phyloP scores from a whole-genome alignment of 2,329 filamentous ascomycete species.

The Decorospora gaudefroyi region DNA sequence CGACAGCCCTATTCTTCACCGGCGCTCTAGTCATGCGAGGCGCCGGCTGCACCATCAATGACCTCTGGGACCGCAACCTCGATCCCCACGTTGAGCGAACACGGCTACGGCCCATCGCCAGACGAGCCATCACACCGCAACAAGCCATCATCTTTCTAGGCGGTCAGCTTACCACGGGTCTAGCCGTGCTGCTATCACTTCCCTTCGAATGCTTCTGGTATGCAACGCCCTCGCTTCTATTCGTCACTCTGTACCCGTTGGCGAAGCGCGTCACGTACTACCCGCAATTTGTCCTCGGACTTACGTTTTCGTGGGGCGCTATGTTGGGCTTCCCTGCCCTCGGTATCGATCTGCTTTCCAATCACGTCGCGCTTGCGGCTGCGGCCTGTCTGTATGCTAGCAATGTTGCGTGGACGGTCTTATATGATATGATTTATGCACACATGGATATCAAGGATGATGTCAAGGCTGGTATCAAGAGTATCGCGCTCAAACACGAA shows the following conservation, averaged over 20 bases:
- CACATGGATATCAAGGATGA: slow-evolving; percentile 92
- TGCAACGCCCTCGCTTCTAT: slow-evolving; percentile 71
- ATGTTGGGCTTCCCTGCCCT: slow-evolving; percentile 86
- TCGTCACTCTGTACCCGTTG: slow-evolving; percentile 78
- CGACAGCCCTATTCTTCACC: slow-evolving; percentile 69
- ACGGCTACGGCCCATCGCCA: slow-evolving; percentile 76
- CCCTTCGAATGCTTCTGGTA: slow-evolving; percentile 75
- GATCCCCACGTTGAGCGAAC: slow-evolving; percentile 80
- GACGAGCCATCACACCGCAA: slow-evolving; percentile 73
- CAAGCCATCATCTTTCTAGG: slow-evolving; percentile 76
- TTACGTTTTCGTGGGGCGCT: slow-evolving; percentile 88
- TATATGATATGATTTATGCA: slow-evolving; percentile 93
- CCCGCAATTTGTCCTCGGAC: slow-evolving; percentile 78
- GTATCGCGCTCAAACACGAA: slow-evolving; percentile 80
- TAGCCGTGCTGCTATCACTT: slow-evolving; percentile 76
- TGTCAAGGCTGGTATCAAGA: slow-evolving; percentile 83
- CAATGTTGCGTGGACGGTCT: slow-evolving; percentile 82
- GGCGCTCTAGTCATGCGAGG: slow-evolving; percentile 85
- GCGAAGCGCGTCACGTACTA: slow-evolving; percentile 88
- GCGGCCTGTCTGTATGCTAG: slow-evolving; percentile 74
- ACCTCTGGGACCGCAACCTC: slow-evolving; percentile 86
- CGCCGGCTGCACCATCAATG: slow-evolving; percentile 86
- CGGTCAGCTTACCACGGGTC: slow-evolving; percentile 71
- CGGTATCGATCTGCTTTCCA: slow-evolving; percentile 72
- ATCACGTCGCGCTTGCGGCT: slow-evolving; percentile 65